Conservation (phyloP, 257 asterid genomes). For the Nicotiana tabacum region DNA sequence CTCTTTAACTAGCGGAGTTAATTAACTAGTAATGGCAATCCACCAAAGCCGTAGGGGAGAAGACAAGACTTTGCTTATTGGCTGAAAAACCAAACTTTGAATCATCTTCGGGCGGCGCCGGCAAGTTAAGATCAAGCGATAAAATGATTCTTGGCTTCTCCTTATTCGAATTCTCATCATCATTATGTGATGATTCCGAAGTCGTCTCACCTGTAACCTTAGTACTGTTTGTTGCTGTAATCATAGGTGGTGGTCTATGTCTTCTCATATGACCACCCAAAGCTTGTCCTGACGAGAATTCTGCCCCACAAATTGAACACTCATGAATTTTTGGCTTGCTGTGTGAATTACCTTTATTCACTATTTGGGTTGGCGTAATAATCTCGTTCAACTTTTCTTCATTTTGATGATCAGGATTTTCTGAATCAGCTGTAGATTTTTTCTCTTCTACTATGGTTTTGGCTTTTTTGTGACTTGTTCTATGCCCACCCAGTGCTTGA, state of each 20-base stretch:
- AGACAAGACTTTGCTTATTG: slow-evolving; percentile 13
- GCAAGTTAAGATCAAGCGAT: slow-evolving; percentile 15
- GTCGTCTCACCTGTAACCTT: neutral
- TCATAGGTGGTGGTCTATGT: slow-evolving; percentile 11
- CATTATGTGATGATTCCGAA: neutral
- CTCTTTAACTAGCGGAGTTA: neutral
- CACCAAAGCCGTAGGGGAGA: slow-evolving; percentile 12
- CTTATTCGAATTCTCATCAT: neutral
- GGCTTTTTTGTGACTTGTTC: slow-evolving; percentile 79
- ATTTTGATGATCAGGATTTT: neutral
- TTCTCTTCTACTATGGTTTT: slow-evolving; percentile 35
- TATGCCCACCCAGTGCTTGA: slow-evolving; percentile 89
- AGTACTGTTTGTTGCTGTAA: neutral
- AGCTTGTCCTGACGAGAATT: slow-evolving; percentile 16
- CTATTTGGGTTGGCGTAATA: slow-evolving; percentile 7
- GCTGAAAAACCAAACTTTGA: slow-evolving; percentile 9
- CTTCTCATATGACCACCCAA: slow-evolving; percentile 19
- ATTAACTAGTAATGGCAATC: slow-evolving; percentile 13
- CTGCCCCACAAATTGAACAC: slow-evolving; percentile 16
- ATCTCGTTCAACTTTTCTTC: neutral
- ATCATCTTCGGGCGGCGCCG: slow-evolving; percentile 18
- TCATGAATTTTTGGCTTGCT: slow-evolving; percentile 10
- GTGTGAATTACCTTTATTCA: slow-evolving; percentile 12
- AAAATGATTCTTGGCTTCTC: neutral
- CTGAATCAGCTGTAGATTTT: slow-evolving; percentile 11